Conservation (phyloP, 495 filamentous ascomycete species). For the Penicillium longicatenatum region DNA sequence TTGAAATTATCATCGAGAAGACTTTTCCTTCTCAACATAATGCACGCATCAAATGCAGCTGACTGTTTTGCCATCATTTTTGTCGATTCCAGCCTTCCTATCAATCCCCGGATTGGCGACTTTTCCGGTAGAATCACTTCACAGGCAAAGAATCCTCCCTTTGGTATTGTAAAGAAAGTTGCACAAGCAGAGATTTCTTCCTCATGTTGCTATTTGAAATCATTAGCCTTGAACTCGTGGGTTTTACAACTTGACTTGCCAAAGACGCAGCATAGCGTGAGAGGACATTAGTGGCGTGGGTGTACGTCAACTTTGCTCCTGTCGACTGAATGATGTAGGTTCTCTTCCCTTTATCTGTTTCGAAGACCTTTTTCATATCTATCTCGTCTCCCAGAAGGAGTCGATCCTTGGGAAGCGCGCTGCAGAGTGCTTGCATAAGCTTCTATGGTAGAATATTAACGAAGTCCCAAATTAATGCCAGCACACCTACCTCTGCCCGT, state of each 20-base stretch:
- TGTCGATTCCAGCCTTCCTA: slow-evolving; percentile 59
- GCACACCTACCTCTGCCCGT: slow-evolving; percentile 40
- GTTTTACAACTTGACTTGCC: slow-evolving; percentile 35
- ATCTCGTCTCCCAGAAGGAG: slow-evolving; percentile 63
- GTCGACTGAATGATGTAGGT: slow-evolving; percentile 66
- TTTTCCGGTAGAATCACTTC: slow-evolving; percentile 80
- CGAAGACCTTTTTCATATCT: slow-evolving; percentile 55
- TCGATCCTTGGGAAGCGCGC: slow-evolving; percentile 73
- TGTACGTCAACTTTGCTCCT: slow-evolving; percentile 80
- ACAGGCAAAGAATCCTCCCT: slow-evolving; percentile 67
- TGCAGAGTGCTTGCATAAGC: slow-evolving; percentile 73
- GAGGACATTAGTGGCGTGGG: slow-evolving; percentile 66
- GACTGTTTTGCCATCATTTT: slow-evolving; percentile 86
- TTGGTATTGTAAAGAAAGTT: slow-evolving; percentile 61
- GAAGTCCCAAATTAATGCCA: slow-evolving; percentile 16
- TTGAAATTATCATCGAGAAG: slow-evolving; percentile 73
- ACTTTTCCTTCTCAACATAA: slow-evolving; percentile 64
- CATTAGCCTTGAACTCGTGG: neutral
- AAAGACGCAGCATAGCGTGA: slow-evolving; percentile 62
- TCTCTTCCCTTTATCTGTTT: slow-evolving; percentile 54
- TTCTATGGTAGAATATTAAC: slow-evolving; percentile 19
- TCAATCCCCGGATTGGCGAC: slow-evolving; percentile 68
- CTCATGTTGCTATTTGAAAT: slow-evolving; percentile 54
- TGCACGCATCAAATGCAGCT: slow-evolving; percentile 84
- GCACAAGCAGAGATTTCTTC: slow-evolving; percentile 55